phyloP scores from a whole-genome alignment of 768 basidiomycete species.

The Trametes meyenii region DNA sequence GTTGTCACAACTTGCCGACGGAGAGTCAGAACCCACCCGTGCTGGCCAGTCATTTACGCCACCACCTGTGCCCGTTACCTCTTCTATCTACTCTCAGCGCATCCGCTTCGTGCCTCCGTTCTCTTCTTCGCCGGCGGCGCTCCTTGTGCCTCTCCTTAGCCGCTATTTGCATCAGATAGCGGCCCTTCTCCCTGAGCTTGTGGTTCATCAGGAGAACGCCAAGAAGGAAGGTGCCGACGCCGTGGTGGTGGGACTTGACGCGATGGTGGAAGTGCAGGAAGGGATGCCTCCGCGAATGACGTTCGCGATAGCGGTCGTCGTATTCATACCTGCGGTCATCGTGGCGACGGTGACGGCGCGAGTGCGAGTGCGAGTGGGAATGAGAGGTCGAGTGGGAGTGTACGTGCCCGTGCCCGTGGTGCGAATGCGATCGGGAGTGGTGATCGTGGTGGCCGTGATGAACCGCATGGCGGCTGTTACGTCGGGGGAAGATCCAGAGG shows the following conservation, averaged over 20 bases:
- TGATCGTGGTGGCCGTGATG: constrained; percentile 6
- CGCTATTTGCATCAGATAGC: constrained; percentile 12
- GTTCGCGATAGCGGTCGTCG: constrained; percentile 20
- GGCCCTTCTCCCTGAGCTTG: constrained; percentile 18
- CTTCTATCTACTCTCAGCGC: constrained; percentile 17
- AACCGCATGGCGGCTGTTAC: background rate
- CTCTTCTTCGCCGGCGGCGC: constrained; percentile 19
- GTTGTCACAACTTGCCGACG: background rate
- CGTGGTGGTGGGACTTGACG: constrained; percentile 26
- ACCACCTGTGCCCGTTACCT: constrained; percentile 23
- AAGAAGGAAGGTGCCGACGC: constrained; percentile 24
- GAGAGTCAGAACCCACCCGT: background rate
- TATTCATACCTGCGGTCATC: constrained; percentile 11
- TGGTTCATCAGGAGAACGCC: constrained; percentile 22
- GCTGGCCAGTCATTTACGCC: background rate
- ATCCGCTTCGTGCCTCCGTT: constrained; percentile 20
- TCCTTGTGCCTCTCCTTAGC: constrained; percentile 26
- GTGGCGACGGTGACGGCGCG: constrained; percentile 6
- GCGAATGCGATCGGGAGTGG: constrained; percentile 10
- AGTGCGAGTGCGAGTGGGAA: constrained; percentile 3
- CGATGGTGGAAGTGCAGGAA: constrained; percentile 31
- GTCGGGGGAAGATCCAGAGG: constrained; percentile 33
- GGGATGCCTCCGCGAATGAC: constrained; percentile 13
- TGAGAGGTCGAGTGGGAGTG: constrained; percentile 9
- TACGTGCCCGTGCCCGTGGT: constrained; percentile 1